Base-by-base conservation (phyloP, 805 yeast genomes). In the Brettanomyces custersianus region DNA sequence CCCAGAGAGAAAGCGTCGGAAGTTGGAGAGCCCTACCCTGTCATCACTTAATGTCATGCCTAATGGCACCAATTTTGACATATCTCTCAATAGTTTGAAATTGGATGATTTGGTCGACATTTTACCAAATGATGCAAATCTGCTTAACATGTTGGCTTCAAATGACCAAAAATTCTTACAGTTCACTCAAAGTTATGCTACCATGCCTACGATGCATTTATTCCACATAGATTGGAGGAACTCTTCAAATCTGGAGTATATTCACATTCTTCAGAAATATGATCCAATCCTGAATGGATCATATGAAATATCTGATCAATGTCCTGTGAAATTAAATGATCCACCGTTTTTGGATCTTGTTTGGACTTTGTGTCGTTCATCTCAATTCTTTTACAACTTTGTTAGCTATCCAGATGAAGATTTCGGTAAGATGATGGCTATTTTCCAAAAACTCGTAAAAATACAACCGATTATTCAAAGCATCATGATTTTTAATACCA, bases 291-390 rank as follows among this genome's bases (percentile, higher is more conserved):
- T 10, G 7, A 9, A 22, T 22, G 12, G 2, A n/a, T 22, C 10
- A 22, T 22, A 22, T 22, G 25, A n/a, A 9, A 15, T 9, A 15
- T 9, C 26, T 16, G 34, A 26, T 7, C 8, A 18, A 13, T 8
- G 27, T n/a, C n/a, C 24, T 19, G 21, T 37, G 2, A 8, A 10
- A 18, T 21, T 34, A 16, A 21, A 13, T 21, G 31, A 34, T n/a
- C 20, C 25, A 12, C 4, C 12, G 8, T 29, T 35, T 4, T 20
- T 36, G 12, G 32, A 39, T 27, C 32, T 39, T n/a, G 35, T 33
- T 13, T 39, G 42, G 42, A 33, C 40, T 5, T 16, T 39, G n/a
- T 24, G 33, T 22, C n/a, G 29, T 4, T 12, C 12, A 9, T 29
- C 37, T 9, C 34, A 29, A 15, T 33, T 15, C 16, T 39, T 20